Evolutionary conservation across 2,329 filamentous ascomycete genomes (phyloP), one percentile per base, ranked within the genome.

Genomic region (Aspergillus candidus): DNA sequence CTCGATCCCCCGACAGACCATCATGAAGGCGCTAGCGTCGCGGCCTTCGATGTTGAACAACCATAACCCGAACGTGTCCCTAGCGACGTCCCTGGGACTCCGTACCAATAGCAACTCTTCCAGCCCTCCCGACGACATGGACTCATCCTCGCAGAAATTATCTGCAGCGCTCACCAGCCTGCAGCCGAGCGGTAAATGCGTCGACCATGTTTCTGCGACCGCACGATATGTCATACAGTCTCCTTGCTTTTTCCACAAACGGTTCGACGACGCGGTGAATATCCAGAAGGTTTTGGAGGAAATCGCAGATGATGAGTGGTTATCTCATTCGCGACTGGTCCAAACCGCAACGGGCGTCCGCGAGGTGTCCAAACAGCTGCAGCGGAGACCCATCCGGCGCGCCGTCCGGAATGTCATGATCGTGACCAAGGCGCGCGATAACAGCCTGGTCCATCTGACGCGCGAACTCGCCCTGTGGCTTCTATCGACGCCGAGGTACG

Each of bases 401-500:
- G 90, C 90, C 10, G 90, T 98, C 37, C 82, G 81, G 60, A 96
- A 88, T 64, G 80, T 98, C 60, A 97, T 98, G 93, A 95, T 98
- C 59, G 88, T 98, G 52, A 98, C 93, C 49, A 98, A 97, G 70
- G 93, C 93, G 15, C 82, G 93, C 51, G 93, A 98, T 70, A 97
- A 98, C 62, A 82, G 88, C 55, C 77, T 98, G 12, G 91, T 98
- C 30, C 80, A 86, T 55, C 75, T 96, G 54, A 98, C 93, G 2
- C 80, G 87, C 47, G 89, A 98, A 64, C 73, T 98, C 47, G 76
- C 91, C 10, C 80, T 83, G 55, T 98, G 91, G 88, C 76, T 98
- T 30, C 78, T 98, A 48, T 79, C 78, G 49, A 96, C 89, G 3
- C 89, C 93, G 11, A 82, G 93, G 38, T 95, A 98, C 63, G 88